A percentile compares a stretch with the other conserved stretches of the same genome.
phyloP scores from a whole-genome alignment of 2,329 filamentous ascomycete species.

The Xylaria digitata region DNA sequence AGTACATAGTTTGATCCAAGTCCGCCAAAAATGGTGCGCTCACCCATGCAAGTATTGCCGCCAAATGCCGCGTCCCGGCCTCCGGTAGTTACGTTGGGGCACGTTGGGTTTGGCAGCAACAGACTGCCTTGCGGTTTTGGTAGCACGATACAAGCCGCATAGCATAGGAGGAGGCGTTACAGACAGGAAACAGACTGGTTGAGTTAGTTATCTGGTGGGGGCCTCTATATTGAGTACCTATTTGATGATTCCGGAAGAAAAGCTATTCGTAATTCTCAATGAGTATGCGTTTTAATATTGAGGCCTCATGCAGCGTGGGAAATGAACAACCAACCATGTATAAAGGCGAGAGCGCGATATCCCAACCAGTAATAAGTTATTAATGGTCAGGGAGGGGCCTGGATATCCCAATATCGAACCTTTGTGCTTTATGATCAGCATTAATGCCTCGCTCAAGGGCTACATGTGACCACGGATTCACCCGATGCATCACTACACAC shows the following conservation, averaged over 20 bases:
- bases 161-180: constrained; percentile 25
- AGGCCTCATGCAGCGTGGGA: constrained; percentile 5
- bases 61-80: constrained; percentile 10
- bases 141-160: constrained; percentile 20
- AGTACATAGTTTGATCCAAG: constrained; percentile 7
- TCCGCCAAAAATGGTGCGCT: constrained; percentile 9
- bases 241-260: constrained; percentile 11
- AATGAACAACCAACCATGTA: background rate
- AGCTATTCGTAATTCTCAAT: background rate
- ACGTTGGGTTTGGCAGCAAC: constrained; percentile 10
- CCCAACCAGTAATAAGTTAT: background rate
- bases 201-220: background rate
- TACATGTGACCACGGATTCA: background rate
- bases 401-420: background rate
- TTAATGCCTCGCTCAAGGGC: background rate
- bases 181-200: constrained; percentile 10
- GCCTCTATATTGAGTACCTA: constrained; percentile 1
- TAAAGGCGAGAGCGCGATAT: background rate
- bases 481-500: background rate
- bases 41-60: constrained; percentile 20
- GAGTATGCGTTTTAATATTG: background rate
- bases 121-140: constrained; percentile 17
- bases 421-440: background rate
- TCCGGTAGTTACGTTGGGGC: constrained; percentile 3
- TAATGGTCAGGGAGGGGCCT: background rate